Evolutionary conservation across 2,329 filamentous ascomycete genomes (phyloP).

Genomic region (Botryosphaeria dothidea): DNA sequence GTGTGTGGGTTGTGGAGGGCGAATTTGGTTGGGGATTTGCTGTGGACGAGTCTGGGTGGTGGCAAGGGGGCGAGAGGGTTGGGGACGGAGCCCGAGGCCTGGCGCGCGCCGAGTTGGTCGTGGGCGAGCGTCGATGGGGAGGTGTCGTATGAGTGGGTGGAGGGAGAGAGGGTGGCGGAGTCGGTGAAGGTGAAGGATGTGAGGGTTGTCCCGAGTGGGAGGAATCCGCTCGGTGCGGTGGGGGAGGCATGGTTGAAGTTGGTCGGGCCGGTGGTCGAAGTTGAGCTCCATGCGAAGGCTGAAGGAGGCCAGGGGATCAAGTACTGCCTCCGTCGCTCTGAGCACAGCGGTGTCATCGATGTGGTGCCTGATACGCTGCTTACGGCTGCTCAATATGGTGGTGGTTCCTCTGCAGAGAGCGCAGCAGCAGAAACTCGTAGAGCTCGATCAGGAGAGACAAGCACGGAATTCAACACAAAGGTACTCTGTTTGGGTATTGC

Average conservation of each 20-base stretch:
- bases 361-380: slow-evolving; percentile 33
- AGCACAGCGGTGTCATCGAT: slow-evolving; percentile 28
- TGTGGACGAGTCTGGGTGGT: slow-evolving; percentile 27
- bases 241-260: slow-evolving; percentile 28
- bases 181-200: slow-evolving; percentile 22
- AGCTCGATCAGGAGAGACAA: slow-evolving; percentile 21
- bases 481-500: slow-evolving; percentile 32
- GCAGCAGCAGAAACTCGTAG: slow-evolving; percentile 27
- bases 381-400: background rate
- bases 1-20: slow-evolving; percentile 37
- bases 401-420: background rate
- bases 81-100: background rate
- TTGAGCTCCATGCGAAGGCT: slow-evolving; percentile 23
- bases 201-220: slow-evolving; percentile 22
- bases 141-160: slow-evolving; percentile 28
- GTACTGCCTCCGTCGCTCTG: slow-evolving; percentile 30
- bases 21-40: slow-evolving; percentile 32
- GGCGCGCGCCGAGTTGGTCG: slow-evolving; percentile 29
- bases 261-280: slow-evolving; percentile 26
- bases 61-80: slow-evolving; percentile 2
- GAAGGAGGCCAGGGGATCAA: slow-evolving; percentile 7
- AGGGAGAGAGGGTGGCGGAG: slow-evolving; percentile 21
- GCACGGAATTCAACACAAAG: slow-evolving; percentile 25
- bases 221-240: slow-evolving; percentile 33
- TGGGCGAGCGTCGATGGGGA: slow-evolving; percentile 34